Evolutionary conservation across 768 basidiomycete species (phyloP).

Genomic region (Russula dissimulans): DNA sequence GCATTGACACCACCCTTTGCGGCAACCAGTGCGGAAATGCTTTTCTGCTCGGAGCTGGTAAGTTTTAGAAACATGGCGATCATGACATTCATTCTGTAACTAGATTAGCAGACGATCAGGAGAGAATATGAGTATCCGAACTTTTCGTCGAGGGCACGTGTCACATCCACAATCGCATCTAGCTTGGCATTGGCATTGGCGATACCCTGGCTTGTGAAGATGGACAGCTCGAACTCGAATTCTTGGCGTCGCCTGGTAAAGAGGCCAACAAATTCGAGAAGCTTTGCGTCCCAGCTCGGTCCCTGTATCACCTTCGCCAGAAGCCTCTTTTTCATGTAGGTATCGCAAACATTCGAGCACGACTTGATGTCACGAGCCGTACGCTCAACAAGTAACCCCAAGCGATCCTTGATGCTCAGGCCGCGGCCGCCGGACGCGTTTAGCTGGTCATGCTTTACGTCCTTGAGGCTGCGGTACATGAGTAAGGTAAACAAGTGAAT

Average conservation of each 20-base stretch:
- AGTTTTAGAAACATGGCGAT: slow-evolving; percentile 11
- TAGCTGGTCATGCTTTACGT: slow-evolving; percentile 25
- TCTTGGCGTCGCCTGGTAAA: slow-evolving; percentile 23
- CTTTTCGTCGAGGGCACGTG: slow-evolving; percentile 15
- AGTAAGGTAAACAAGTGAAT: not conserved
- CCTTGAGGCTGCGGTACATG: slow-evolving; percentile 23
- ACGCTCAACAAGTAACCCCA: slow-evolving; percentile 25
- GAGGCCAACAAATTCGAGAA: slow-evolving; percentile 21
- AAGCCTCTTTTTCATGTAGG: slow-evolving; percentile 25
- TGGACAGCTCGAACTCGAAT: slow-evolving; percentile 25
- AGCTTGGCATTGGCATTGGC: slow-evolving; percentile 6
- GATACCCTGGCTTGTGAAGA: slow-evolving; percentile 21
- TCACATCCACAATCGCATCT: not conserved
- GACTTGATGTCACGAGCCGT: slow-evolving; percentile 26
- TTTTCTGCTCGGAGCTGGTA: slow-evolving; percentile 14
- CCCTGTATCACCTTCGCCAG: slow-evolving; percentile 24
- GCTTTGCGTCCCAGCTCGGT: slow-evolving; percentile 23
- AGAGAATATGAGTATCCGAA: not conserved
- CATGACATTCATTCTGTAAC: slow-evolving; percentile 15
- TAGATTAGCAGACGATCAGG: not conserved
- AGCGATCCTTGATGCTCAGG: slow-evolving; percentile 28
- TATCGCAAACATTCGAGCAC: slow-evolving; percentile 28
- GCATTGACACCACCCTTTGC: slow-evolving; percentile 21
- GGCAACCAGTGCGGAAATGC: slow-evolving; percentile 6
- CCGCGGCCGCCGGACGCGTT: slow-evolving; percentile 28